phyloP scores from a whole-genome alignment of 176 grass and related monocot genomes.

The Phoenix roebelenii region DNA sequence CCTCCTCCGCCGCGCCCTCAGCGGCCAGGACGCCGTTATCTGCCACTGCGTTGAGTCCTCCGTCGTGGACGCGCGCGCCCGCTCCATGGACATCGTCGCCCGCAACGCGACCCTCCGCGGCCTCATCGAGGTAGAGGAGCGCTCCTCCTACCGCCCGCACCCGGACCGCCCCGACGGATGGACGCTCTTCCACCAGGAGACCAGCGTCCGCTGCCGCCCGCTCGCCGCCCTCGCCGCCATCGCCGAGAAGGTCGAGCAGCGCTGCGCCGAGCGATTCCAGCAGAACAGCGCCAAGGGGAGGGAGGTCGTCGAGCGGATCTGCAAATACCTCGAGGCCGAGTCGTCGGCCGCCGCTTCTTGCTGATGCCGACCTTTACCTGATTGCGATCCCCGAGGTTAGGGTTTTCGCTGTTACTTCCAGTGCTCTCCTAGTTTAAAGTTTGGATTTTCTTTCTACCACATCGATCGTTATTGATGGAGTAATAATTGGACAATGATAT shows the following conservation, averaged over 20 bases:
- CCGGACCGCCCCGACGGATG: slow-evolving; percentile 63
- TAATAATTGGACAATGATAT: too few relatives aligned
- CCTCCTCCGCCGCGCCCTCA: slow-evolving; percentile 64
- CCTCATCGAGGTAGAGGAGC: slow-evolving; percentile 77
- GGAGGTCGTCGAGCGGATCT: slow-evolving; percentile 91
- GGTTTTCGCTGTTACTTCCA: not conserved
- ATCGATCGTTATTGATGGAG: too few relatives aligned
- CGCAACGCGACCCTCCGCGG: slow-evolving; percentile 65
- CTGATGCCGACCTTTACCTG: not conserved
- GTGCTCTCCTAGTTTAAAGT: too few relatives aligned
- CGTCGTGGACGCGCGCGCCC: slow-evolving; percentile 43
- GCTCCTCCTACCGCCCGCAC: slow-evolving; percentile 58
- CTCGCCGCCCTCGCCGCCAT: slow-evolving; percentile 66
- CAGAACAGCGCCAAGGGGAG: slow-evolving; percentile 83
- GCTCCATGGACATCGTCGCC: slow-evolving; percentile 80
- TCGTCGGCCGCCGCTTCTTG: slow-evolving; percentile 14
- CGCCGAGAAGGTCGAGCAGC: slow-evolving; percentile 80
- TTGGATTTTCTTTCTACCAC: too few relatives aligned
- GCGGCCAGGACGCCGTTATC: slow-evolving; percentile 52
- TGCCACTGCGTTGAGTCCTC: slow-evolving; percentile 92
- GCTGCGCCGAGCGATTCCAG: slow-evolving; percentile 69
- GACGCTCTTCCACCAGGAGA: slow-evolving; percentile 84
- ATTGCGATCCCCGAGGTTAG: slow-evolving; percentile 3
- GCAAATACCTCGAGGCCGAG: slow-evolving; percentile 71
- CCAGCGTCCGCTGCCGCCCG: slow-evolving; percentile 73